Base-by-base conservation (phyloP, 805 yeast genomes). In the Ogataea naganishii region DNA sequence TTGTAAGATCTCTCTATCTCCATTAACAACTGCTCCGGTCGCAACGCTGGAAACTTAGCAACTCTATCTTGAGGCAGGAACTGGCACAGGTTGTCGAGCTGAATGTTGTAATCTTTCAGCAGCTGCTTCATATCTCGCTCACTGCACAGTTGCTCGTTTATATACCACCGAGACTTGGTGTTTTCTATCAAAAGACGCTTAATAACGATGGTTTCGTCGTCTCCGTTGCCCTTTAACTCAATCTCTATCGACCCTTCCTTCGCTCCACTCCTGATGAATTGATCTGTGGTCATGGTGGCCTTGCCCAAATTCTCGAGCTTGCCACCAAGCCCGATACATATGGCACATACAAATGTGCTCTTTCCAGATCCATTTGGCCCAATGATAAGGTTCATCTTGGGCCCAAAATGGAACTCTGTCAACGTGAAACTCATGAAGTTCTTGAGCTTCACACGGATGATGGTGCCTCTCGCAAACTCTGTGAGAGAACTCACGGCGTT, bases 361-460 rank as follows among this genome's bases (percentile, higher is more conserved):
- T 92, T 92, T 6, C 98, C 98, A 0, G 95, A 73, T 20, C 99
- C 99, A 51, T 92, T 92, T 9, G 96, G 96, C 0, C 96, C 98
- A 31, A 92, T 80, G 34, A 92, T 81, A 78, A 92, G 74, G 49
- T 92, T 92, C 48, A 92, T 63, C 2, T 78, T 64, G 0, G 96
- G 96, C 0, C 89, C 80, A 33, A 89, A 66, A 23, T 66, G 64
- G 53, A 84, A 85, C 51, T 79, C 86, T 0, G 82, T 75, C 26
- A 68, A 55, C 1, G 73, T 46, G 49, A 80, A 81, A 0, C 88
- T 80, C 48, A 83, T 75, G 59, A 80, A 80, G 48, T 80, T 76
- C 31, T 48, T 49, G 32, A 80, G 62, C 30, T 57, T 63, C 18
- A 79, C 72, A 11, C 70, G 55, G 3, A 73, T 44, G 27, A 72